These are phyloP conservation scores for Mycena maculata DNA, from an alignment of 768 basidiomycete species.

Conservation along the genomic window DNA sequence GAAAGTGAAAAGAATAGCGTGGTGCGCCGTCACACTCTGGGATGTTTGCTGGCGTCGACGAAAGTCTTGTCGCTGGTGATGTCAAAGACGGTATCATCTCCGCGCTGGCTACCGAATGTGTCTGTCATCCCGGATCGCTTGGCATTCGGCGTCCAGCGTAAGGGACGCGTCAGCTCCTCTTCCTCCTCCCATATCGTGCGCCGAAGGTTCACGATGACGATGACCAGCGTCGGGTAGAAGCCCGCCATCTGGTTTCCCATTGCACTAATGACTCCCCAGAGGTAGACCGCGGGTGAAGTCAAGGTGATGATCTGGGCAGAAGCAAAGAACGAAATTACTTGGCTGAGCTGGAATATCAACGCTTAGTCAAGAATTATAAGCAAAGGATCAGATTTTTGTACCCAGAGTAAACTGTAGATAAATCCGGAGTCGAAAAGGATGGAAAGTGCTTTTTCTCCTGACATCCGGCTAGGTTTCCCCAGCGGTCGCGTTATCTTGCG, in stretches of 20 bases:
- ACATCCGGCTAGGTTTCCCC: constrained; percentile 19
- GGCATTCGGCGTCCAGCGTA: constrained; percentile 18
- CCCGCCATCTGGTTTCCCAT: constrained; percentile 22
- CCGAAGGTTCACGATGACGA: constrained; percentile 22
- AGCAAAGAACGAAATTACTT: constrained; percentile 22
- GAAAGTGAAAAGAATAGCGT: constrained; percentile 18
- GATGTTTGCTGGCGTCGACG: constrained; percentile 12
- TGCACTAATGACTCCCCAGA: constrained; percentile 22
- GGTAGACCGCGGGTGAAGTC: constrained; percentile 22
- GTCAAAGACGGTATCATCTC: constrained; percentile 13
- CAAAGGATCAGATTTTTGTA: constrained; percentile 13
- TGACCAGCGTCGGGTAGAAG: constrained; percentile 22
- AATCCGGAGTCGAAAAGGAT: constrained; percentile 24
- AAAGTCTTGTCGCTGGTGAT: constrained; percentile 18
- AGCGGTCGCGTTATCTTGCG: constrained; percentile 19
- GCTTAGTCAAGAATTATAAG: constrained; percentile 19
- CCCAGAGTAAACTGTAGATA: constrained; percentile 23
- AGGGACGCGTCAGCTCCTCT: constrained; percentile 8
- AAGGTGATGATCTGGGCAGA: constrained; percentile 19
- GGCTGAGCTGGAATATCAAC: constrained; percentile 25
- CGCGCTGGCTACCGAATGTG: constrained; percentile 12
- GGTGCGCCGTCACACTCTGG: constrained; percentile 15
- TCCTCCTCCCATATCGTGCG: constrained; percentile 24
- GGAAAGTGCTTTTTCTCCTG: constrained; percentile 23
- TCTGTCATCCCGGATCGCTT: constrained; percentile 23